phyloP scores from a whole-genome alignment of 1,139 yeast genomes.

The Yamadazyma membranifaciens region DNA sequence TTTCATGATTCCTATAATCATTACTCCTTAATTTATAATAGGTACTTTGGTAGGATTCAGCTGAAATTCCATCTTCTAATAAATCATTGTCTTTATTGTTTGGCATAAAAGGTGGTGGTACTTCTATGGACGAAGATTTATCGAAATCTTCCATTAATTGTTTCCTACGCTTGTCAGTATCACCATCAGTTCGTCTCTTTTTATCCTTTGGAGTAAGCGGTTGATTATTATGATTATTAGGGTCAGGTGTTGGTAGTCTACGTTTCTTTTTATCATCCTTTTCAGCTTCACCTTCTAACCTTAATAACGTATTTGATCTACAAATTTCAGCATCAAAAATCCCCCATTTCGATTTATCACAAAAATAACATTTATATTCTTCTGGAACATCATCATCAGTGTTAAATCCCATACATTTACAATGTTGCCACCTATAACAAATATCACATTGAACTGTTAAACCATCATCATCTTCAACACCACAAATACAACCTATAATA shows the following conservation, averaged over 20 bases:
- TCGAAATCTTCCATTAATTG: slow-evolving; percentile 19
- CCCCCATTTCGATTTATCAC: slow-evolving; percentile 59
- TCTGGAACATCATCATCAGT: slow-evolving; percentile 75
- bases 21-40: slow-evolving; percentile 47
- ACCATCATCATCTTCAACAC: slow-evolving; percentile 88
- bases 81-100: slow-evolving; percentile 36
- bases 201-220: not conserved
- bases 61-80: slow-evolving; percentile 39
- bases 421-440: slow-evolving; percentile 94
- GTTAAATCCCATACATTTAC: slow-evolving; percentile 77
- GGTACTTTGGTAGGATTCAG: slow-evolving; percentile 51
- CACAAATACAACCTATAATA: slow-evolving; percentile 86
- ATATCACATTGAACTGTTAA: slow-evolving; percentile 92
- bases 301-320: slow-evolving; percentile 31
- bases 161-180: slow-evolving; percentile 9
- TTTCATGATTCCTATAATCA: slow-evolving; percentile 44
- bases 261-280: slow-evolving; percentile 8
- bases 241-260: not conserved
- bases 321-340: slow-evolving; percentile 46
- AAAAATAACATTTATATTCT: slow-evolving; percentile 72
- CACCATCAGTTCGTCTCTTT: slow-evolving; percentile 2
- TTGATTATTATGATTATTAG: not conserved
- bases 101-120: slow-evolving; percentile 22
- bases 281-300: slow-evolving; percentile 31
- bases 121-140: slow-evolving; percentile 10